Evolutionary conservation across 2,329 filamentous ascomycete genomes (phyloP), one percentile per base, ranked within the genome.

Genomic region (Tolypocladium ophioglossoides): DNA sequence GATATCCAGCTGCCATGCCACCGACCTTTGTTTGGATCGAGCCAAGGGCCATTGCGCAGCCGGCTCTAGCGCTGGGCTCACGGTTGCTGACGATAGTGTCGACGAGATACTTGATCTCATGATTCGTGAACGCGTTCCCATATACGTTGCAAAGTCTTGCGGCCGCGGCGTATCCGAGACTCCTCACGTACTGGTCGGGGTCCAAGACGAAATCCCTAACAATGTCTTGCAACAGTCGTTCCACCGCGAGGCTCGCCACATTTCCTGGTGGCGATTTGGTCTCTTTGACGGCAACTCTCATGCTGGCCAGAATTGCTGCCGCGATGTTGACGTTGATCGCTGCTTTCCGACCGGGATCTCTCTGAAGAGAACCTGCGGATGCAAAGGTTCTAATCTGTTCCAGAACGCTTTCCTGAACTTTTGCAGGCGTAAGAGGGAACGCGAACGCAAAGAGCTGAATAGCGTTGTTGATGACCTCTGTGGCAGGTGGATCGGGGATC

Each of bases 1-100:
- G 94, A 63, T 94, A 91, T 4, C 91, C 91, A 53, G 94, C 94
- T 52, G 94, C 94, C 91, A 99, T 97, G 54, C 94, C 92, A 55
- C 94, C 95, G 37, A 99, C 88, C 68, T 96, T 91, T 20, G 90
- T 88, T 71, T 99, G 91, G 52, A 99, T 97, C 54, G 87, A 88
- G 10, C 94, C 94, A 34, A 99, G 74, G 14, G 94, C 91, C 75
- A 95, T 89, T 18, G 95, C 94, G 70, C 92, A 99, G 12, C 94
- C 94, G 47, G 95, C 91, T 67, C 94, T 84, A 39, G 91, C 91
- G 67, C 89, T 92, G 0, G 94, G 94, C 67, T 99, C 94, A 53
- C 92, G 82, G 68, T 99, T 96, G 47, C 86, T 82, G 7, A 99
- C 91, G 58, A 99, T 96, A 1, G 88, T 95, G 64, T 99, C 92